Conservation (phyloP, 768 basidiomycete species). For the Megacollybia marginata region DNA sequence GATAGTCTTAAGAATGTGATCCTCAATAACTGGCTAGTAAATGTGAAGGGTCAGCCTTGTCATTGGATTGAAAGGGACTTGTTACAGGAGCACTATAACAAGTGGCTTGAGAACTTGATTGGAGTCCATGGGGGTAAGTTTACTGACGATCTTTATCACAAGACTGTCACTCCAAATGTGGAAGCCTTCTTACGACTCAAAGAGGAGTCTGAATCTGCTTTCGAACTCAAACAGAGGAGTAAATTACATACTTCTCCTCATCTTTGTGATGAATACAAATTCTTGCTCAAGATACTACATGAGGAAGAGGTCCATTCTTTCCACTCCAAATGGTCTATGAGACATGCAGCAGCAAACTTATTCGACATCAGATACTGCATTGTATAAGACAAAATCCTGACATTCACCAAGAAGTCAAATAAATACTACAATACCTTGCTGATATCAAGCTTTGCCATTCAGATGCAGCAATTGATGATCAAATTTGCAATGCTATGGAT, state of each 20-base stretch:
- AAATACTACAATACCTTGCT: too few species aligned
- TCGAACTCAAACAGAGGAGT: slow-evolving; percentile 4
- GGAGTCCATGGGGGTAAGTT: slow-evolving; percentile 5
- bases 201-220: slow-evolving; percentile 2
- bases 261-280: slow-evolving; percentile 5
- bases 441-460: too few species aligned
- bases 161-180: slow-evolving; percentile 6
- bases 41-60: slow-evolving; percentile 3
- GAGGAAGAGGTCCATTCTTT: slow-evolving; percentile 7
- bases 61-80: too few species aligned
- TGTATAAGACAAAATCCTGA: too few species aligned
- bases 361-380: slow-evolving; percentile 4
- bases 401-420: too few species aligned
- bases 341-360: slow-evolving; percentile 2
- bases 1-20: slow-evolving; percentile 5
- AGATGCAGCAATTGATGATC: too few species aligned
- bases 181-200: slow-evolving; percentile 7
- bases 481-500: too few species aligned
- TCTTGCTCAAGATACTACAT: slow-evolving; percentile 2
- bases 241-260: slow-evolving; percentile 5
- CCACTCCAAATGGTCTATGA: slow-evolving; percentile 3
- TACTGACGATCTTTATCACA: slow-evolving; percentile 7
- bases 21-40: slow-evolving; percentile 11
- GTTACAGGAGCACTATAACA: slow-evolving; percentile 16
- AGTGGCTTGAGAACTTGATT: slow-evolving; percentile 7